phyloP scores from a whole-genome alignment of 768 basidiomycete species.

The Mycena sanguinolenta region DNA sequence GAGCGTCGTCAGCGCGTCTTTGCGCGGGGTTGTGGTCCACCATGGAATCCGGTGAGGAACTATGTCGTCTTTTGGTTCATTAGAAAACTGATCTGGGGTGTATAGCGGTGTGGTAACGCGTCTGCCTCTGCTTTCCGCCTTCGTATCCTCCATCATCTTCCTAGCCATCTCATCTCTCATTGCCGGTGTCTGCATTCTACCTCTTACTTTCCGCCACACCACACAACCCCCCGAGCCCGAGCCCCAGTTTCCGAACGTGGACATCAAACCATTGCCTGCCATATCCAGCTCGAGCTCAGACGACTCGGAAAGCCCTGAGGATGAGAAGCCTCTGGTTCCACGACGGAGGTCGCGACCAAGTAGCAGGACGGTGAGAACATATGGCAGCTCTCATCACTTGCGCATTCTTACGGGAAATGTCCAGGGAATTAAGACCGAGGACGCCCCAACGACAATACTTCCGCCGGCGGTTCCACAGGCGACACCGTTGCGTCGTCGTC shows the following conservation, averaged over 20 bases:
- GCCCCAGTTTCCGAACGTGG: conserved; percentile 16
- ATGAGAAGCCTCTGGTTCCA: conserved; percentile 24
- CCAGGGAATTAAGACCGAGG: conserved; percentile 49
- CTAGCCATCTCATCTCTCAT: conserved; percentile 60
- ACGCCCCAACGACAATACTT: conserved; percentile 43
- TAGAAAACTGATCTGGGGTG: conserved; percentile 4
- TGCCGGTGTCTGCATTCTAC: conserved; percentile 66
- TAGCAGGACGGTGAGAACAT: conserved; percentile 31
- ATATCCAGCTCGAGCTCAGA: conserved; percentile 34
- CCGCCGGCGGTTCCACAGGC: conserved; percentile 45
- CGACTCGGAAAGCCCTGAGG: conserved; percentile 25
- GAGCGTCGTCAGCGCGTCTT: conserved; percentile 70
- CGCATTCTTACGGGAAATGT: neutral
- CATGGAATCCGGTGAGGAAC: conserved; percentile 76
- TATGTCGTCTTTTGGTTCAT: neutral
- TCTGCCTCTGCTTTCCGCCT: conserved; percentile 71
- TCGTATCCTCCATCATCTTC: conserved; percentile 61
- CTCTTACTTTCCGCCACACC: conserved; percentile 51
- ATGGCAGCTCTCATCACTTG: neutral
- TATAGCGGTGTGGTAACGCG: conserved; percentile 77
- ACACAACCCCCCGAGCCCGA: conserved; percentile 20
- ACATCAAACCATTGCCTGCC: conserved; percentile 9
- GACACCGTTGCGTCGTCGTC: conserved; percentile 59
- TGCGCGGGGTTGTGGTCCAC: conserved; percentile 74
- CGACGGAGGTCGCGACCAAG: conserved; percentile 23